Evolutionary conservation across 1,284 basidiomycete genomes (phyloP).

Genomic region (Pterula multifida): DNA sequence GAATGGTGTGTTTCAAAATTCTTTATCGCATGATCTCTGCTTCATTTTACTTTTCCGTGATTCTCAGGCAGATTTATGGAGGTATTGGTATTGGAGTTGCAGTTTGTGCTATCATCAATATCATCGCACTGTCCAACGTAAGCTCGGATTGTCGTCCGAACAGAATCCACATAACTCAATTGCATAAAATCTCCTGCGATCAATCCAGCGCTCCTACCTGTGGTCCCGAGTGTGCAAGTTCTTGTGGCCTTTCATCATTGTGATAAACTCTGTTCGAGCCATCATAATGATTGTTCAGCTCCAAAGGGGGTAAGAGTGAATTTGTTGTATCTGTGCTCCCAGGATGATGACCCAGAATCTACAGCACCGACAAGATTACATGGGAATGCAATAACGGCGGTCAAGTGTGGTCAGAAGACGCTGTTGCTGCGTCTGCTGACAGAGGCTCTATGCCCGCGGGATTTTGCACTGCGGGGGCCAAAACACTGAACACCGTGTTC

Average conservation of each 20-base stretch:
- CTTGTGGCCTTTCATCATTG: constrained; percentile 63
- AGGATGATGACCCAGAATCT: neutral
- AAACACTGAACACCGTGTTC: constrained; percentile 54
- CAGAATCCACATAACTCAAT: neutral
- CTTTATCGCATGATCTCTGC: neutral
- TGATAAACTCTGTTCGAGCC: constrained; percentile 54
- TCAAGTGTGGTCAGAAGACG: constrained; percentile 49
- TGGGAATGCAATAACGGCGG: constrained; percentile 74
- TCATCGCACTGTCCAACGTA: constrained; percentile 60
- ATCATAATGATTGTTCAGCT: constrained; percentile 68
- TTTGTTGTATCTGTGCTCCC: constrained; percentile 5
- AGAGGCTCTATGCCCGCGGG: constrained; percentile 39
- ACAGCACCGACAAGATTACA: constrained; percentile 54
- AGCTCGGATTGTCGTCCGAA: constrained; percentile 15
- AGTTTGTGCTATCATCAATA: constrained; percentile 41
- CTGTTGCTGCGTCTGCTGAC: constrained; percentile 26
- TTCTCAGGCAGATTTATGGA: constrained; percentile 59
- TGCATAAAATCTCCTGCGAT: constrained; percentile 8
- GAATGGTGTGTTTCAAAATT: constrained; percentile 40
- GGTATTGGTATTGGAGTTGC: constrained; percentile 55
- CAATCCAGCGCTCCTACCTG: constrained; percentile 52
- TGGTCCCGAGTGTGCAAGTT: constrained; percentile 60
- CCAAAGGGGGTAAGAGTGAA: constrained; percentile 43
- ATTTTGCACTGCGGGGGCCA: constrained; percentile 55
- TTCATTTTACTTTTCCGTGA: constrained; percentile 8